Evolutionary conservation across 2,329 filamentous ascomycete genomes (phyloP).

Genomic region (Scedosporium boydii): DNA sequence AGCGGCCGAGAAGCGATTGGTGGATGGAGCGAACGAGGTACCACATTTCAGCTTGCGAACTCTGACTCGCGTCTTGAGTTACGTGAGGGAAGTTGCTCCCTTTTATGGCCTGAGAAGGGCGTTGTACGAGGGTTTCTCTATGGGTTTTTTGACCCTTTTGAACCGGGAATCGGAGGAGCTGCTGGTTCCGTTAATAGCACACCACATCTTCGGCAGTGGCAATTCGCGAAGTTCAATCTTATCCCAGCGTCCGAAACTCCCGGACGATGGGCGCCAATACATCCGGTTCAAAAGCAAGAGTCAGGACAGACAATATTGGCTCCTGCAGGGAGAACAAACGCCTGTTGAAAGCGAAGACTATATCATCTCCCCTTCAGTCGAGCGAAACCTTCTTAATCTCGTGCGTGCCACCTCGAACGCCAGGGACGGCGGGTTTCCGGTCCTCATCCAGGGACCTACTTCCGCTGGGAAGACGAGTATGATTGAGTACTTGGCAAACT

Average conservation of each 20-base stretch:
- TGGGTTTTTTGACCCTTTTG: slow-evolving; percentile 92
- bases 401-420: slow-evolving; percentile 88
- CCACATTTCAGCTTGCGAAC: slow-evolving; percentile 96
- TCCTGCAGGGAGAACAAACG: slow-evolving; percentile 64
- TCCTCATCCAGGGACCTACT: slow-evolving; percentile 92
- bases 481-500: slow-evolving; percentile 97
- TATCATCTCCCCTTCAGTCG: slow-evolving; percentile 92
- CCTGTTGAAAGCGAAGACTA: slow-evolving; percentile 72
- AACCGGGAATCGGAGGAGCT: slow-evolving; percentile 72
- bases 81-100: slow-evolving; percentile 75
- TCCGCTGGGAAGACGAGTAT: slow-evolving; percentile 98
- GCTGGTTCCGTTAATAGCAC: slow-evolving; percentile 69
- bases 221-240: slow-evolving; percentile 55
- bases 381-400: slow-evolving; percentile 87
- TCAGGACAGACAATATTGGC: slow-evolving; percentile 72
- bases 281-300: slow-evolving; percentile 64
- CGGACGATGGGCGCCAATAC: slow-evolving; percentile 66
- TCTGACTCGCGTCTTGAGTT: slow-evolving; percentile 79
- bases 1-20: slow-evolving; percentile 71
- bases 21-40: slow-evolving; percentile 91
- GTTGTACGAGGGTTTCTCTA: slow-evolving; percentile 90
- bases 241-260: slow-evolving; percentile 67
- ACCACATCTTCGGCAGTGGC: slow-evolving; percentile 61
- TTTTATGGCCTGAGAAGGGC: slow-evolving; percentile 78
- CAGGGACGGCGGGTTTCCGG: slow-evolving; percentile 57